Percentiles rank a stretch among this genome's conserved stretches.
These are phyloP conservation scores for Coemansia sp. DNA, from an alignment of 192 early-diverging fungal species.

Conservation along the genomic window DNA sequence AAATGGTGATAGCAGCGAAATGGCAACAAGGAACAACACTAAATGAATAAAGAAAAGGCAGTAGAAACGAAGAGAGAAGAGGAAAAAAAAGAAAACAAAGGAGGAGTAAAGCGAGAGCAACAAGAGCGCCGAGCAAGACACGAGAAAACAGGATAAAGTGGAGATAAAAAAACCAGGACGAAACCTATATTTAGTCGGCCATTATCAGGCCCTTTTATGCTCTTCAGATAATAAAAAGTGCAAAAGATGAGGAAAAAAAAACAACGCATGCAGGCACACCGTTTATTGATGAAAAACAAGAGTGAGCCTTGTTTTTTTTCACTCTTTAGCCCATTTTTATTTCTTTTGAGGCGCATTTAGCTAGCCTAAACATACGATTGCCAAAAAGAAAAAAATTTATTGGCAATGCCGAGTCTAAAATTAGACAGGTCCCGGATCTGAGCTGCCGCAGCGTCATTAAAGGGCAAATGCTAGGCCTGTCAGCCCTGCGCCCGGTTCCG, in stretches of 20 bases:
- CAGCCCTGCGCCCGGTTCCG: background rate
- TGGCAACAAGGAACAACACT: background rate
- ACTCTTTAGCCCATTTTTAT: background rate
- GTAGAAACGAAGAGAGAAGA: background rate
- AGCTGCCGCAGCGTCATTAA: too few species aligned
- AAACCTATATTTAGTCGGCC: too few species aligned
- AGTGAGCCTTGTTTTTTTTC: background rate
- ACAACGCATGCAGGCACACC: background rate
- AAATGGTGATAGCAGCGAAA: background rate
- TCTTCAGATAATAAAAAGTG: background rate
- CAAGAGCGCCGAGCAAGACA: background rate
- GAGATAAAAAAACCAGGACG: slow-evolving; percentile 2
- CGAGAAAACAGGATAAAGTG: too few species aligned
- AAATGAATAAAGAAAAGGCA: too few species aligned
- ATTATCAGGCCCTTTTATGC: background rate
- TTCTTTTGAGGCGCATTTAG: background rate
- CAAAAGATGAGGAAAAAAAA: too few species aligned
- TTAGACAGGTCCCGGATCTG: background rate
- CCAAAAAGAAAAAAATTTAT: background rate
- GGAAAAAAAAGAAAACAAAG: slow-evolving; percentile 11
- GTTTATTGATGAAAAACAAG: slow-evolving; percentile 1
- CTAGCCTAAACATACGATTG: background rate
- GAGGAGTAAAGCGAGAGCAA: slow-evolving; percentile 3
- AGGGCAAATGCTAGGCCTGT: too few species aligned
- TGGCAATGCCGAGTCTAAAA: background rate